These are phyloP conservation scores for Exophiala lecanii-corni DNA, from an alignment of 2,329 filamentous ascomycete species.

Conservation along the genomic window DNA sequence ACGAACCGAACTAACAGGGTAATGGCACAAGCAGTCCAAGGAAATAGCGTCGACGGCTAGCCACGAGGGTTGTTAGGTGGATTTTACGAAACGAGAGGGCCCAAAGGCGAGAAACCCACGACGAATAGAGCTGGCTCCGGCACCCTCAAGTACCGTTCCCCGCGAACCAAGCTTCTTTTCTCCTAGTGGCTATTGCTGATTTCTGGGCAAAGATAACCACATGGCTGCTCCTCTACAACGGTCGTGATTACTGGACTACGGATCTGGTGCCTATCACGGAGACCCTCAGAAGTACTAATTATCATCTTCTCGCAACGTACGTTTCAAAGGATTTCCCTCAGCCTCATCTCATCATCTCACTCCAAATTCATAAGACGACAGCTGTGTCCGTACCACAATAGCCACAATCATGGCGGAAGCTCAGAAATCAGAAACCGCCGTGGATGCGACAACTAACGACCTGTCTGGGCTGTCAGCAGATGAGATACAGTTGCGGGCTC, in stretches of 20 bases:
- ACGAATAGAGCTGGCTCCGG: background rate
- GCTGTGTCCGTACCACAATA: background rate
- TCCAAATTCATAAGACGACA: too few relatives aligned
- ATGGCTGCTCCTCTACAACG: too few relatives aligned
- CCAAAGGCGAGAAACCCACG: too few relatives aligned
- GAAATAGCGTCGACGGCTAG: too few relatives aligned
- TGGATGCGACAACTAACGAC: background rate
- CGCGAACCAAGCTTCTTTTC: background rate
- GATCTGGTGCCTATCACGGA: too few relatives aligned
- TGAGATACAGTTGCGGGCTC: slow-evolving; percentile 4
- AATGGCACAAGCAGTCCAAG: too few relatives aligned
- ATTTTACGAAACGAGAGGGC: too few relatives aligned
- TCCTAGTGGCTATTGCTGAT: background rate
- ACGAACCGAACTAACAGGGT: too few relatives aligned
- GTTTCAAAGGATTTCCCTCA: background rate
- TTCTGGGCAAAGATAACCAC: background rate
- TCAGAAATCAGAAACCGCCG: background rate
- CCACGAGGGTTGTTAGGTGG: too few relatives aligned
- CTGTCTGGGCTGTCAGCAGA: background rate
- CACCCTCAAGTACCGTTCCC: background rate
- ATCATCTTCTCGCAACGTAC: background rate
- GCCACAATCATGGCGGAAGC: background rate
- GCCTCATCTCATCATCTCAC: background rate
- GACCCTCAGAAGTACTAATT: too few relatives aligned
- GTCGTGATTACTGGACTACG: too few relatives aligned